phyloP scores from a whole-genome alignment of 1,284 basidiomycete species.

The Fomitiporia mediterranea region DNA sequence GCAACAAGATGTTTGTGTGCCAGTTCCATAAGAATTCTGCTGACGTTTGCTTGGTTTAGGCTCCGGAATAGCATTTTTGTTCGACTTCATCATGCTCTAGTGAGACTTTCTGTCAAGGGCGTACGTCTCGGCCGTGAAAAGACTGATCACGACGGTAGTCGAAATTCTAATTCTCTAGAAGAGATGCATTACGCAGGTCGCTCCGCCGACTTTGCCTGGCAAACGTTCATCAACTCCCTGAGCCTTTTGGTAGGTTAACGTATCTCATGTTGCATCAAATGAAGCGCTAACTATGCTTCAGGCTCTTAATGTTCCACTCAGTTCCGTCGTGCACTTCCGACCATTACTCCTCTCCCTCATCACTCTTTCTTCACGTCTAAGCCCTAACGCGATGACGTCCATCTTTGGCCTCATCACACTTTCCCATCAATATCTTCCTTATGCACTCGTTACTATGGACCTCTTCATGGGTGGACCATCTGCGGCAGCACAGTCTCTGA shows the following conservation, averaged over 20 bases:
- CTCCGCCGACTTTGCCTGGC: slow-evolving; percentile 73
- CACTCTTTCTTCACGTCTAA: slow-evolving; percentile 64
- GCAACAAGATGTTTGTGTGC: too few relatives aligned
- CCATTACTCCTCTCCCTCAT: slow-evolving; percentile 66
- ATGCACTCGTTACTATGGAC: slow-evolving; percentile 69
- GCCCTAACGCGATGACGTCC: slow-evolving; percentile 64
- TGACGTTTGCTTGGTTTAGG: slow-evolving; percentile 33
- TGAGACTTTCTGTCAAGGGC: slow-evolving; percentile 32
- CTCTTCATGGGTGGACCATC: slow-evolving; percentile 58
- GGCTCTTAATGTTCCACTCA: slow-evolving; percentile 64
- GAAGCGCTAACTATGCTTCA: slow-evolving; percentile 23
- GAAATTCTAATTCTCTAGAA: slow-evolving; percentile 62
- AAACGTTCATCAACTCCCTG: slow-evolving; percentile 52
- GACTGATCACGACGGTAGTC: slow-evolving; percentile 37
- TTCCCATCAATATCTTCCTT: slow-evolving; percentile 72
- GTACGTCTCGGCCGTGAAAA: not conserved
- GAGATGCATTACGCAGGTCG: slow-evolving; percentile 49
- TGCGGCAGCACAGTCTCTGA: slow-evolving; percentile 53
- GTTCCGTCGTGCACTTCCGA: slow-evolving; percentile 52
- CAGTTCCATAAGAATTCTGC: too few relatives aligned
- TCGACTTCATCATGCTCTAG: slow-evolving; percentile 78
- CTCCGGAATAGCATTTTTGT: slow-evolving; percentile 56
- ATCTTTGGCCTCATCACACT: slow-evolving; percentile 71
- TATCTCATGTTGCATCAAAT: not conserved
- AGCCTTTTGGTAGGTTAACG: slow-evolving; percentile 54